Conservation (phyloP, 345 rosid genomes). For the Nephelium lappaceum region DNA sequence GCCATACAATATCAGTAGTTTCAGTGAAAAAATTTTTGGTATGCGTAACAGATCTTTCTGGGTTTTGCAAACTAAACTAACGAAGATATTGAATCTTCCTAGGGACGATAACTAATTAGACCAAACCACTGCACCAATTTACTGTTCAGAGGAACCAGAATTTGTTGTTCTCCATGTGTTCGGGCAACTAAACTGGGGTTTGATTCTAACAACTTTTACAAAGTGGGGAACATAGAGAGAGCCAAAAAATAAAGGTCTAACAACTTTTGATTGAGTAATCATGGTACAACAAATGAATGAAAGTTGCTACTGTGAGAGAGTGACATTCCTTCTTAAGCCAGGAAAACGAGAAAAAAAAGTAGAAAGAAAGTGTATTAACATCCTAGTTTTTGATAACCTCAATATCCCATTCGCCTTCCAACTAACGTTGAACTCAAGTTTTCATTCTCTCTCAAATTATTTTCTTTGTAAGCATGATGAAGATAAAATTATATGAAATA, state of each 20-base stretch:
- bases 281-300: background rate
- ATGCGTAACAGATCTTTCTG: background rate
- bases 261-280: conserved; percentile 13
- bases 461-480: background rate
- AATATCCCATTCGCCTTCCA: conserved; percentile 20
- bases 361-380: background rate
- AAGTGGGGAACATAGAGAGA: background rate
- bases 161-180: background rate
- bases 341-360: background rate
- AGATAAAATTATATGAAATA: background rate
- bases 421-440: conserved; percentile 38
- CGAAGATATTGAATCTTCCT: too few relatives aligned
- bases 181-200: background rate
- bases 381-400: background rate
- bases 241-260: background rate
- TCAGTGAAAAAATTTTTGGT: background rate
- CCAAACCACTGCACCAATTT: too few relatives aligned
- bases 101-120: too few relatives aligned
- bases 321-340: conserved; percentile 18
- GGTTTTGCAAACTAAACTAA: background rate
- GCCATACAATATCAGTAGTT: background rate
- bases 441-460: conserved; percentile 10
- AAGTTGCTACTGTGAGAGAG: conserved; percentile 7
- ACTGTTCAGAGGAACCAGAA: background rate
- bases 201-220: background rate